Evolutionary conservation across 192 early-diverging fungal species (phyloP).

Genomic region (Geranomyces michiganensis): DNA sequence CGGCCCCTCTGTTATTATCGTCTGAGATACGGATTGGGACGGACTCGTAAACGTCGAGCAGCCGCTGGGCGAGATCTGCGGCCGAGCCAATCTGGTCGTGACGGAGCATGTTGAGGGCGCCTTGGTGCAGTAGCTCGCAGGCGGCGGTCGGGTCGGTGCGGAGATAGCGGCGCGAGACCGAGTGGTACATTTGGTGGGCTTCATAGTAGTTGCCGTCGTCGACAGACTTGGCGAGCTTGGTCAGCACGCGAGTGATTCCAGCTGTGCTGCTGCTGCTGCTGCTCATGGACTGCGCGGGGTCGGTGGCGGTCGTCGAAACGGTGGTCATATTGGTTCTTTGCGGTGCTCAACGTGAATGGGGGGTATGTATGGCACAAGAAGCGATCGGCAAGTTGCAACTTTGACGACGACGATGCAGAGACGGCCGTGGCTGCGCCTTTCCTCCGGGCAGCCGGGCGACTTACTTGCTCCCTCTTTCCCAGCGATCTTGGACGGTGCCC

Average conservation of each 20-base stretch:
- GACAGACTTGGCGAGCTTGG: conserved; percentile 45
- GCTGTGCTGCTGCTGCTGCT: conserved; percentile 1
- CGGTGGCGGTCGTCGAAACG: no score
- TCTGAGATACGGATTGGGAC: conserved; percentile 70
- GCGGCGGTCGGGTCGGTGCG: conserved; percentile 81
- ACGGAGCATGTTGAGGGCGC: conserved; percentile 74
- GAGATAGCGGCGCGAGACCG: conserved; percentile 85
- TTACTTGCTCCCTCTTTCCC: no score
- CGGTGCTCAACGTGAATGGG: no score
- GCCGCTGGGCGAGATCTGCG: conserved; percentile 76
- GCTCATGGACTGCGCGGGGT: background rate
- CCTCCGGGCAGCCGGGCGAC: no score
- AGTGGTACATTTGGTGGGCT: conserved; percentile 96
- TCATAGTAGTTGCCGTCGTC: conserved; percentile 93
- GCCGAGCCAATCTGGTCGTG: conserved; percentile 83
- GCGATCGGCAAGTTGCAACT: no score
- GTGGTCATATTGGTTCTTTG: no score
- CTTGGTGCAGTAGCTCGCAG: conserved; percentile 81
- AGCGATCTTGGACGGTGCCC: no score
- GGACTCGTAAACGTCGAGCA: conserved; percentile 80
- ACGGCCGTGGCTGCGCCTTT: no score
- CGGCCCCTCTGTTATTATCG: conserved; percentile 20
- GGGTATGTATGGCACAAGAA: no score
- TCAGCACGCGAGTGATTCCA: conserved; percentile 41
- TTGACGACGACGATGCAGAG: no score